Percentiles rank a stretch among this genome's conserved stretches.
Conservation (phyloP, 306 rosid genomes). For the Fragaria ananassa region DNA sequence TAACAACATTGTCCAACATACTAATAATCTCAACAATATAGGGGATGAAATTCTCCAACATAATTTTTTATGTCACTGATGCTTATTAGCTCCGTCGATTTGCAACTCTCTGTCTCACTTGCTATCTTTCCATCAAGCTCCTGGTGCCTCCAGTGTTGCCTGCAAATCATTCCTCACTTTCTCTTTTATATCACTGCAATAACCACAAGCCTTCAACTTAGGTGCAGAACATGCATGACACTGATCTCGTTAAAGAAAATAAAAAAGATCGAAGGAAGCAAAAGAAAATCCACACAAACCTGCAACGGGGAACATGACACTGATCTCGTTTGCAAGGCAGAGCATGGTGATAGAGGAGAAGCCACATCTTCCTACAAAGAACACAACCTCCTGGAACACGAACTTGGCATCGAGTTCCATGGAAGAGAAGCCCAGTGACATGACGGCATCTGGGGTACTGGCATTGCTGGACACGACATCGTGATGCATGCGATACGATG, state of each 20-base stretch:
- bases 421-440: conserved; percentile 81
- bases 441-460: conserved; percentile 79
- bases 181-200: not conserved
- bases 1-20: not conserved
- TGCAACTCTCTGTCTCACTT: not conserved
- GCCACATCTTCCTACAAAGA: conserved; percentile 89
- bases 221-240: not conserved
- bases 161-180: not conserved
- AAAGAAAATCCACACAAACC: conserved; percentile 38
- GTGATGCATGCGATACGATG: conserved; percentile 50
- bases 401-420: conserved; percentile 73
- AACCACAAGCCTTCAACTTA: not conserved
- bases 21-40: too few species aligned
- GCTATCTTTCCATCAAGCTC: not conserved
- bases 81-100: not conserved
- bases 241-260: too few species aligned
- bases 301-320: conserved; percentile 92
- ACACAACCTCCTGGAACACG: conserved; percentile 86
- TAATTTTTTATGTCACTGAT: not conserved
- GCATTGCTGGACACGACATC: conserved; percentile 67
- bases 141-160: not conserved
- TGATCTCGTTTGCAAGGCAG: conserved; percentile 82
- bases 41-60: not conserved
- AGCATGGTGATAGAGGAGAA: conserved; percentile 86
- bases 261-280: too few species aligned